Evolutionary conservation across 768 basidiomycete genomes (phyloP).

Genomic region (Collybia nuda): DNA sequence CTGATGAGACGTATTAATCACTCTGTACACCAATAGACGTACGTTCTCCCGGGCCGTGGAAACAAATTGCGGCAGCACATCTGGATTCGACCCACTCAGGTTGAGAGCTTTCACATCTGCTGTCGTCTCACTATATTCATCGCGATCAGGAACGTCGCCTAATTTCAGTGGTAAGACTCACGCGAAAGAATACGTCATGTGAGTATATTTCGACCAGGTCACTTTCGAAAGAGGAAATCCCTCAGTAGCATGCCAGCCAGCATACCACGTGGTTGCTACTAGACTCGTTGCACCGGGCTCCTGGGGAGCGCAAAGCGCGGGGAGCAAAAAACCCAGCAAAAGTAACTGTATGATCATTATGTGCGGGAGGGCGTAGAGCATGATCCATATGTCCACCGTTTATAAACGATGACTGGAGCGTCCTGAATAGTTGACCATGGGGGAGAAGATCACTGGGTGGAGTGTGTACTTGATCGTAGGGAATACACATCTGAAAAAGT

Average conservation of each 20-base stretch:
- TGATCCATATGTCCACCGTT: no score
- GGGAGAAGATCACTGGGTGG: no score
- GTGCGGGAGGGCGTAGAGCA: no score
- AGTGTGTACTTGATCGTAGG: no score
- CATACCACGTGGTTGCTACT: constrained; percentile 57
- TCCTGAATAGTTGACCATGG: no score
- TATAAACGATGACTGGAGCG: no score
- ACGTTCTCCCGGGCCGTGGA: constrained; percentile 28
- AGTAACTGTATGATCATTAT: no score
- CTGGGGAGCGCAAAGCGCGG: no score
- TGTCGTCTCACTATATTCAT: constrained; percentile 32
- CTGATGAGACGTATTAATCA: not conserved
- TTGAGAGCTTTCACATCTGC: constrained; percentile 32
- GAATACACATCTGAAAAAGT: no score
- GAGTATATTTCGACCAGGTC: constrained; percentile 67
- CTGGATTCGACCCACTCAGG: constrained; percentile 42
- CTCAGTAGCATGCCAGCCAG: constrained; percentile 57
- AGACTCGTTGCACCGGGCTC: constrained; percentile 15
- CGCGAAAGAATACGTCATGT: constrained; percentile 73
- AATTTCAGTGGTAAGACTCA: constrained; percentile 30
- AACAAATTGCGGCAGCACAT: constrained; percentile 59
- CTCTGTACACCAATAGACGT: not conserved
- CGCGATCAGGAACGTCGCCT: no score
- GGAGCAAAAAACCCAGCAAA: no score
- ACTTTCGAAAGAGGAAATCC: constrained; percentile 53